Evolutionary conservation across 371 early-diverging fungal genomes (phyloP).

Genomic region (Saksenaea oblongispora): DNA sequence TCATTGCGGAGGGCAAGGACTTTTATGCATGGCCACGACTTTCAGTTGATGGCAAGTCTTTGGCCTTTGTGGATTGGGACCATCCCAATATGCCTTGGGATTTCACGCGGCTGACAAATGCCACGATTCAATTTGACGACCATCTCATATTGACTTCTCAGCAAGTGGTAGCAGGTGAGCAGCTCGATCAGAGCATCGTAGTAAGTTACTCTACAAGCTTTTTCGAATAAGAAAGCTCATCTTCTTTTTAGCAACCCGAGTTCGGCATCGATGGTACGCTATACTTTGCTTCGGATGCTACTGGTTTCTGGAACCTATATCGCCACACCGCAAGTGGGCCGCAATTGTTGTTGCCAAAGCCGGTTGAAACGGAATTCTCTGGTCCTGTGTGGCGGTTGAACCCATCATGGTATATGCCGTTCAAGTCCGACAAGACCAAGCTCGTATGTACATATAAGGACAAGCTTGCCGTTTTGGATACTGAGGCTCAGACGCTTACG

Average conservation of each 20-base stretch:
- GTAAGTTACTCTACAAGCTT: conserved; percentile 20
- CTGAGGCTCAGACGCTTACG: conserved; percentile 42
- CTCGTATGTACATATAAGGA: conserved; percentile 41
- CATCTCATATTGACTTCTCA: neutral
- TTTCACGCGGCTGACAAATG: conserved; percentile 60
- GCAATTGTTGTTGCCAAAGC: conserved; percentile 40
- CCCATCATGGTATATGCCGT: conserved; percentile 37
- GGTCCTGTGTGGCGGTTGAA: conserved; percentile 48
- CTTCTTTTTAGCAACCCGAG: conserved; percentile 51
- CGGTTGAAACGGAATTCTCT: conserved; percentile 62
- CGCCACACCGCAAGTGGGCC: conserved; percentile 33
- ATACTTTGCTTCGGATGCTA: conserved; percentile 68
- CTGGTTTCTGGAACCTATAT: conserved; percentile 76
- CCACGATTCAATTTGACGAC: conserved; percentile 24
- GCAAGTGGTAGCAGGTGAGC: conserved; percentile 19
- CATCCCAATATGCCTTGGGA: conserved; percentile 86
- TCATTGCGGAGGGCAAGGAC: conserved; percentile 58
- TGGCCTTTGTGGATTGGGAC: conserved; percentile 70
- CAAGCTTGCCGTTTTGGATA: conserved; percentile 52
- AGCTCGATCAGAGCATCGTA: conserved; percentile 54
- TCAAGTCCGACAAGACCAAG: conserved; percentile 44
- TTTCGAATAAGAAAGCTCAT: neutral
- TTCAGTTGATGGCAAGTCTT: conserved; percentile 31
- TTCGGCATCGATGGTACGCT: conserved; percentile 60
- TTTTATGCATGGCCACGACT: conserved; percentile 69